Percentiles rank a stretch among this genome's conserved stretches.
phyloP scores from a whole-genome alignment of 2,329 filamentous ascomycete genomes.

The Pseudonectria foliicola region DNA sequence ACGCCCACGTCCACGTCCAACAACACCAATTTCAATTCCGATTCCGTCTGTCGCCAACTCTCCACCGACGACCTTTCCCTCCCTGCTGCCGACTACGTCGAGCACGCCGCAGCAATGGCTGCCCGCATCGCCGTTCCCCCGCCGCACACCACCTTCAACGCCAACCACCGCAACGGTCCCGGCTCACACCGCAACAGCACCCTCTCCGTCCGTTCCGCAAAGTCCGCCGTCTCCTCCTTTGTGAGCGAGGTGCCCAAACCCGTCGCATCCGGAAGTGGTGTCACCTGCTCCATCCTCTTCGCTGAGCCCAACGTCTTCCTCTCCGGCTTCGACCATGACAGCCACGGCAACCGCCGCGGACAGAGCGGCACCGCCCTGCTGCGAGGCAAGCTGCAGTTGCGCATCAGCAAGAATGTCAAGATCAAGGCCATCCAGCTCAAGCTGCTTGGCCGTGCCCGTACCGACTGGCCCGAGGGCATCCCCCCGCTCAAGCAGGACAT shows the following conservation, averaged over 20 bases:
- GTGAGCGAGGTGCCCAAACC: conserved; percentile 61
- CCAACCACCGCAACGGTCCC: conserved; percentile 40
- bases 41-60: not conserved
- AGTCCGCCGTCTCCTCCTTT: conserved; percentile 42
- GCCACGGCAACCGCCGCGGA: conserved; percentile 43
- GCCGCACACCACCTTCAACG: conserved; percentile 17
- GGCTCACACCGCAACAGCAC: conserved; percentile 47
- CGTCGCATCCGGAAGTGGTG: conserved; percentile 69
- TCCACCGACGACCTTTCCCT: not conserved
- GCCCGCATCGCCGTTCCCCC: conserved; percentile 14
- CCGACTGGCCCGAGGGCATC: conserved; percentile 95
- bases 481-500: conserved; percentile 79
- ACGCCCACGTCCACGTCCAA: not conserved
- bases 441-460: conserved; percentile 76
- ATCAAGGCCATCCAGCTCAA: conserved; percentile 86
- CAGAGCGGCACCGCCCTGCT: conserved; percentile 73
- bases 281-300: conserved; percentile 65
- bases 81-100: too few relatives aligned
- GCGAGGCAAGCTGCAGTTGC: conserved; percentile 73
- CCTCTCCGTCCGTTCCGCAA: conserved; percentile 43
- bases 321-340: conserved; percentile 69
- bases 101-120: conserved; percentile 13
- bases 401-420: conserved; percentile 83
- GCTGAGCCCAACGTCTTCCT: conserved; percentile 77
- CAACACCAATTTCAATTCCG: conserved; percentile 9